Base-by-base conservation (phyloP, 1,284 basidiomycete genomes). In the Pisolithus thermaeus region DNA sequence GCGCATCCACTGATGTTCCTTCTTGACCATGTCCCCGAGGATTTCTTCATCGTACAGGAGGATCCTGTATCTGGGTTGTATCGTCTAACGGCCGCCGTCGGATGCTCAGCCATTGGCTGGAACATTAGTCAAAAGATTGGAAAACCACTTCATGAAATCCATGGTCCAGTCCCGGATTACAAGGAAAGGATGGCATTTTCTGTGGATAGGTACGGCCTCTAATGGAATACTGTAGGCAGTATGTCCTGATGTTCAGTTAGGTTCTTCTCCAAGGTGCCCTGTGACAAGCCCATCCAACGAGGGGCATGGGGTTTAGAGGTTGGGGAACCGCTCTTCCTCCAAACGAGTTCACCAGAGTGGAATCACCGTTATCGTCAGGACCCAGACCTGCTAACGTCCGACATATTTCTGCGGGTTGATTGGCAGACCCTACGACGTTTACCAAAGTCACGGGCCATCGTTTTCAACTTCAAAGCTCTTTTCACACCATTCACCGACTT, bases 361-460 rank as follows among this genome's bases (percentile, higher is more conserved):
- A 49, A 46, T 9, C 12, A 54, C 43, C 72, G 72, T 37, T 55
- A 61, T 38, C 57, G 43, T 4, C 73, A 75, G 52, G 56, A 62
- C 40, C 65, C 68, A 3, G 58, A 70, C 22, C 59, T 80, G 16
- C 51, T 62, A 2, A 48, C 74, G 37, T 67, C 73, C 32, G 66
- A 76, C 47, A 66, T 78, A 25, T 61, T 70, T 57, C 54, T 79
- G 47, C 71, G 78, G 11, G 75, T 79, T 25, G 76, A 79, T 50
- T 79, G 77, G 77, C 78, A 79, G 57, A 78, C 75, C 4, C 58
- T 79, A 35, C 68, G 76, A n/a, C 70, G 76, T 28, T 59, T 79
- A 37, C 77, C 77, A 7, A 61, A 61, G 47, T 76, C 76, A 2
- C 61, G 61, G 8, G 73, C 74, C 0, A 75, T 79, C 39, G 64